Conservation (phyloP, 352 stramenopile species). For the Globisporangium abappressorium region DNA sequence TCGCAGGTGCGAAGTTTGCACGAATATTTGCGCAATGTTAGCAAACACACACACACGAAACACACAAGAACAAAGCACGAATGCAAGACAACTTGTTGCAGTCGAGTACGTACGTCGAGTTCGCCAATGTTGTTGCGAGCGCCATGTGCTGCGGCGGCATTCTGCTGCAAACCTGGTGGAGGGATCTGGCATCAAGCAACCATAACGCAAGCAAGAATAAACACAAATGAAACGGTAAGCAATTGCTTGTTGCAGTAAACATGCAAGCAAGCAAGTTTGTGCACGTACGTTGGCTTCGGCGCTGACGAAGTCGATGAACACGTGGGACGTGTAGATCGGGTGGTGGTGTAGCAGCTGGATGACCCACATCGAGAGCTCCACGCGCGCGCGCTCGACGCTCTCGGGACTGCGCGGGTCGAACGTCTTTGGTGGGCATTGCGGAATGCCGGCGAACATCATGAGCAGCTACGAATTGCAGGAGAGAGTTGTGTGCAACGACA, state of each 20-base stretch:
- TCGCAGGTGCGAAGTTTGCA: not conserved
- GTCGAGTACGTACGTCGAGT: slow-evolving; percentile 46
- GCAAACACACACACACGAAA: not conserved
- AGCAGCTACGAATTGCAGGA: slow-evolving; percentile 26
- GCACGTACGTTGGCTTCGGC: slow-evolving; percentile 65
- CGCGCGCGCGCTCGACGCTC: slow-evolving; percentile 65
- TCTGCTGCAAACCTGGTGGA: slow-evolving; percentile 48
- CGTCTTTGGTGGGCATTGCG: slow-evolving; percentile 45
- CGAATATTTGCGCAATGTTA: not conserved
- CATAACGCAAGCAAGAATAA: not conserved
- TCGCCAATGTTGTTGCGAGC: slow-evolving; percentile 69
- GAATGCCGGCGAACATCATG: slow-evolving; percentile 73
- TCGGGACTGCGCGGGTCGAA: slow-evolving; percentile 67
- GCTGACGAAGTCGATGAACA: slow-evolving; percentile 82
- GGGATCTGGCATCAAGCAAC: slow-evolving; percentile 22
- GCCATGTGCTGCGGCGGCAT: slow-evolving; percentile 18
- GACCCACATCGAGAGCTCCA: slow-evolving; percentile 78
- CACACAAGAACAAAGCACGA: not conserved
- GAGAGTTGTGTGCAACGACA: not conserved
- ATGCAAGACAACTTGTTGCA: not conserved
- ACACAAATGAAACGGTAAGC: slow-evolving; percentile 1
- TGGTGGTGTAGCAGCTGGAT: slow-evolving; percentile 77
- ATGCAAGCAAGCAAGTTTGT: not conserved
- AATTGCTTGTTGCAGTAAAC: not conserved
- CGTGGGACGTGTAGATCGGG: slow-evolving; percentile 79